Evolutionary conservation across 78 protist species (phyloP), one percentile per base, ranked within the genome.

Genomic region (Parvularia atlantis): DNA sequence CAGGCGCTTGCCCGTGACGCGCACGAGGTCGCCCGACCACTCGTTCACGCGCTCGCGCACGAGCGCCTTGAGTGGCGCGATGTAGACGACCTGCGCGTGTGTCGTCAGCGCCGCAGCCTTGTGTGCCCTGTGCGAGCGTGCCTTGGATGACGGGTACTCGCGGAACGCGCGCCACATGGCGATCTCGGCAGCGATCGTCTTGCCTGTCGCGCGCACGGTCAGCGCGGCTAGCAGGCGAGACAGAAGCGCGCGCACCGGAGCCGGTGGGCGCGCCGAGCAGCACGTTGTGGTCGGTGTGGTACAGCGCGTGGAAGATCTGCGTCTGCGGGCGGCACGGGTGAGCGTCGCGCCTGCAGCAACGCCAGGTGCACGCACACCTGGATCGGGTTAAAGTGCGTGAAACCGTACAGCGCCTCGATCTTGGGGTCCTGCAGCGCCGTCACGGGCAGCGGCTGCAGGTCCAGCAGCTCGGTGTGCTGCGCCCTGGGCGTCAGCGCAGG

Each of bases 31-130:
- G 22, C n/a, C 71, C 17, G 6, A 1, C 99, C 99, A 97, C 69
- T 95, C 99, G 19, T 67, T 62, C 84, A 95, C 53, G 28, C 99
- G 76, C 88, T 98, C 99, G n/a, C 93, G 84, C 58, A 95, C 99
- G 22, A 98, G 89, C 31, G 99, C 98, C 73, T 96, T 96, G 64
- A 98, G 70, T 17, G 99, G 99, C 35, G 98, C 99, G 20, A 98
- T 91, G 87, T 97, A 98, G n/a, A 98, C 94, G 5, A 81, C 84
- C 84, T 91, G 82, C 58, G 52, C 84, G 28, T 81, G 39, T 22
- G 79, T 78, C 31, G 63, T 80, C 24, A 26, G 78, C 80, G 40
- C 76, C 36, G 28, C 75, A 85, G 4, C 81, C 69, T 19, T 16
- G 14, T 30, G 30, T 19, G 40, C 14, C 11, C 11, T 20, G 65